Conservation (phyloP, 306 rosid genomes). For the Acacia crassicarpa region DNA sequence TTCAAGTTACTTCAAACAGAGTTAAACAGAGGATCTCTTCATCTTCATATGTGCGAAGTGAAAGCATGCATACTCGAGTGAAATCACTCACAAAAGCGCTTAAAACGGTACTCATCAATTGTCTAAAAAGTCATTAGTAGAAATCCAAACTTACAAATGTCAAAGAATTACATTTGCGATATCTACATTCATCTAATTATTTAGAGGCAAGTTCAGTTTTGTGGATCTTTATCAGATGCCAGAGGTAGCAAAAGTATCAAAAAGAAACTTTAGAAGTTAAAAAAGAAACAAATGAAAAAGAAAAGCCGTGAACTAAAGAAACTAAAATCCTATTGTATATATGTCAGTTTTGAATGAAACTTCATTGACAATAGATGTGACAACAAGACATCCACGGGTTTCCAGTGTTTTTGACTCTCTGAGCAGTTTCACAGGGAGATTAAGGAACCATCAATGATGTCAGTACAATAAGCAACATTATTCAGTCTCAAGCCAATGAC, state of each 20-base stretch:
- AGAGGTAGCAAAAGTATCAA: not conserved
- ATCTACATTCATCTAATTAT: not conserved
- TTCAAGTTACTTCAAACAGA: too few species aligned
- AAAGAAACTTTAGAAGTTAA: too few species aligned
- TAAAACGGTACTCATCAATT: not conserved
- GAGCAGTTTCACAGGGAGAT: constrained; percentile 62
- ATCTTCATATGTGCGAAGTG: too few species aligned
- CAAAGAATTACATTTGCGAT: not conserved
- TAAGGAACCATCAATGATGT: constrained; percentile 63
- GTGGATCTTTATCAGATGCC: not conserved
- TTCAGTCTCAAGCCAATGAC: constrained; percentile 72
- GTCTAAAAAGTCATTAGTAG: not conserved
- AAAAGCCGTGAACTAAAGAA: too few species aligned
- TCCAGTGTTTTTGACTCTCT: constrained; percentile 67
- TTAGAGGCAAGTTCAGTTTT: not conserved
- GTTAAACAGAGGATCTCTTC: too few species aligned
- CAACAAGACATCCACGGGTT: constrained; percentile 75
- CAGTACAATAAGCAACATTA: constrained; percentile 78
- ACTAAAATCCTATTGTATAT: not conserved
- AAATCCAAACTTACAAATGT: not conserved
- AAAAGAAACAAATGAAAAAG: too few species aligned
- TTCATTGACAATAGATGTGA: constrained; percentile 43
- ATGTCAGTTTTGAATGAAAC: not conserved
- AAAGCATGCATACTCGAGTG: too few species aligned
- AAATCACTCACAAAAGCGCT: too few species aligned